Base-by-base conservation (phyloP, 192 early-diverging fungal genomes). In the Backusella liffmaniae region DNA sequence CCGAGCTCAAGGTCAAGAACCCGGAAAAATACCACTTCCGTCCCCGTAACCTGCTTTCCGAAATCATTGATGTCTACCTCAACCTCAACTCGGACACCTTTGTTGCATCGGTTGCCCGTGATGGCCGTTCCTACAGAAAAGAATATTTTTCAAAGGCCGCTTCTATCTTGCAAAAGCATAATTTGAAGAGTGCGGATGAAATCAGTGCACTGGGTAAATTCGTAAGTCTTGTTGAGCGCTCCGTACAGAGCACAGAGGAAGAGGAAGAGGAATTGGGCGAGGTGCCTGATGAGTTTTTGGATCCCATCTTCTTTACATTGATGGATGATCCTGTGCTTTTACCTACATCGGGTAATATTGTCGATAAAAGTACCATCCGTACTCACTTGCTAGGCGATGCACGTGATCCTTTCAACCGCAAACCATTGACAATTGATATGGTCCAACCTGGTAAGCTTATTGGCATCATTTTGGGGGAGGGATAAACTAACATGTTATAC, bases 241-340 rank as follows among this genome's bases (percentile, higher is more conserved):
- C 86, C n/a, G 83, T 93, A 26, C 84, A 90, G 49, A 84, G 84
- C 35, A 89, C 89, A 23, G 80, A 78, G 13, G 85, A 82, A 7
- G 91, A 92, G 37, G 95, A 97, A 76, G 96, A 94, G 59, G 89
- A 95, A 71, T 82, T 94, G 62, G 88, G 91, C 32, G 90, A 94
- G 1, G 78, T 95, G 30, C 98, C 98, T 0, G 97, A 98, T 65
- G 92, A 96, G 72, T 99, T 95, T 49, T 82, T 96, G 90, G 95
- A 97, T 83, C 96, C 95, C 9, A 69, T 98, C 37, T 75, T 96
- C 74, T 94, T 84, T n/a, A 87, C 89, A 12, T 85, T 98, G 51
- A 98, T 99, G 91, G 90, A 93, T 53, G 94, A 99, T 76, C 98
- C 98, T 4, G 98, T 99, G 37, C 84, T 93, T 0, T 77, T 99